Evolutionary conservation across 2,329 filamentous ascomycete genomes (phyloP).

Genomic region (Fusarium algeriense): DNA sequence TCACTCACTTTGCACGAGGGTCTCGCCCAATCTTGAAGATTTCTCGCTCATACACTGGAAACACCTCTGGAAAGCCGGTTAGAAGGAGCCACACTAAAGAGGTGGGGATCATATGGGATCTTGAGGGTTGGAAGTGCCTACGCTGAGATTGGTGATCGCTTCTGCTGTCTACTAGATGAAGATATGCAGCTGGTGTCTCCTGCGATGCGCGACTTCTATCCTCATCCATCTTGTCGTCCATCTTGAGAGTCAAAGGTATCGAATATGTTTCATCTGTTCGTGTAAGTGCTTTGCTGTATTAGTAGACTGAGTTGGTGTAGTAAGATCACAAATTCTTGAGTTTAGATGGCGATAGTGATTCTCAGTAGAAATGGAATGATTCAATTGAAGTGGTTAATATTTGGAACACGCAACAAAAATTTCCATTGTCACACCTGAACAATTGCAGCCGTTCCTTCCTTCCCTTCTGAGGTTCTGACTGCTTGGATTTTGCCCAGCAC

Average conservation of each 20-base stretch:
- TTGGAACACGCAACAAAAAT: neutral
- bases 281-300: slow-evolving; percentile 39
- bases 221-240: slow-evolving; percentile 44
- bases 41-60: slow-evolving; percentile 48
- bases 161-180: slow-evolving; percentile 44
- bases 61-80: slow-evolving; percentile 39
- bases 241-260: slow-evolving; percentile 15
- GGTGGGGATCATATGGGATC: slow-evolving; percentile 17
- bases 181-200: slow-evolving; percentile 45
- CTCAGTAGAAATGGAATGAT: neutral
- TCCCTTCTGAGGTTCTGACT: neutral
- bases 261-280: slow-evolving; percentile 4
- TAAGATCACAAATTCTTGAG: neutral
- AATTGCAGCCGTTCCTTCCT: slow-evolving; percentile 27
- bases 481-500: neutral
- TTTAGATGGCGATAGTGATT: neutral
- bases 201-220: slow-evolving; percentile 2
- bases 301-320: slow-evolving; percentile 6
- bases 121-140: slow-evolving; percentile 29
- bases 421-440: slow-evolving; percentile 11
- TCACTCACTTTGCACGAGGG: slow-evolving; percentile 50
- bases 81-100: slow-evolving; percentile 17
- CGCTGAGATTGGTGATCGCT: slow-evolving; percentile 44
- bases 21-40: slow-evolving; percentile 55
- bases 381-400: neutral